phyloP scores from a whole-genome alignment of 352 stramenopile species.

The Globisporangium solare region DNA sequence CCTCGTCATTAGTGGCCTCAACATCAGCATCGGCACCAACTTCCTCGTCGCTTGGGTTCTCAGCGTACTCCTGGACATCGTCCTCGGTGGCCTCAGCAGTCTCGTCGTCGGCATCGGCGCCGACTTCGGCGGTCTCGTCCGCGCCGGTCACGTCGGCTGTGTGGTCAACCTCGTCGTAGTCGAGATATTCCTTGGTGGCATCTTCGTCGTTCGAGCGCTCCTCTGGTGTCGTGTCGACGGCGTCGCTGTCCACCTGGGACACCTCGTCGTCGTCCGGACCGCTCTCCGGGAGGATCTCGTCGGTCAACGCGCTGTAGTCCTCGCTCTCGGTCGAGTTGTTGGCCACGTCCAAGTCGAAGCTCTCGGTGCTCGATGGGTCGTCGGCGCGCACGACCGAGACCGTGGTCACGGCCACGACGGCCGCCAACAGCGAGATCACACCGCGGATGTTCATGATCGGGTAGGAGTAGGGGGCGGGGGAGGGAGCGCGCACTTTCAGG shows the following conservation, averaged over 20 bases:
- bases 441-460: slow-evolving; percentile 12
- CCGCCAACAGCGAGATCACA: slow-evolving; percentile 8
- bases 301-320: not conserved
- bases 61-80: slow-evolving; percentile 1
- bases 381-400: slow-evolving; percentile 11
- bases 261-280: slow-evolving; percentile 2
- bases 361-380: slow-evolving; percentile 3
- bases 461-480: too few species aligned
- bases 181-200: too few species aligned
- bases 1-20: not conserved
- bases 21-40: not conserved
- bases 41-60: not conserved
- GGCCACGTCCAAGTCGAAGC: not conserved
- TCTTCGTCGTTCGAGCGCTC: not conserved
- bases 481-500: too few species aligned
- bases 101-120: not conserved
- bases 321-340: slow-evolving; percentile 11
- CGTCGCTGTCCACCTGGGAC: not conserved
- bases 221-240: not conserved
- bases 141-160: not conserved
- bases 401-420: slow-evolving; percentile 10
- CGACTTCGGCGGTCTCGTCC: not conserved
- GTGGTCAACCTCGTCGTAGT: too few species aligned
- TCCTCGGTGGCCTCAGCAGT: not conserved
- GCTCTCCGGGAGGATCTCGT: slow-evolving; percentile 10